These are phyloP conservation scores for Aspergillus asperescens DNA, from an alignment of 495 filamentous ascomycete genomes.

Conservation along the genomic window DNA sequence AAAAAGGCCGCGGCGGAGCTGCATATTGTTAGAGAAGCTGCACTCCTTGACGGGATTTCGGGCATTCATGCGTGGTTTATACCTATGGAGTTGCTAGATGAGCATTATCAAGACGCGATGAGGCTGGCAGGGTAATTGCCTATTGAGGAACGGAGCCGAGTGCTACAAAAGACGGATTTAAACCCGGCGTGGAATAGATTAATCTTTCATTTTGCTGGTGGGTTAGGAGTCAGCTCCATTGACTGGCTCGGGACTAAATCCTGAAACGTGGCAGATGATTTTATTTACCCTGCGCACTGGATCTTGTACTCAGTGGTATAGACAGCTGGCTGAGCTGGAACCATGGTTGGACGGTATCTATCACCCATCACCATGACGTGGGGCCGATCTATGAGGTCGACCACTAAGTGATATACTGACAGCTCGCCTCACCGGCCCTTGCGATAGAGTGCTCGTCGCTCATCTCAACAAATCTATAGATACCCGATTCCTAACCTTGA, in stretches of 20 bases:
- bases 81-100: too few relatives aligned
- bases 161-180: not conserved
- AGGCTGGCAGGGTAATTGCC: not conserved
- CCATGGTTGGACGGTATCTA: not conserved
- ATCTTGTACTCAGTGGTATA: too few relatives aligned
- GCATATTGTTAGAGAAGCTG: slow-evolving; percentile 5
- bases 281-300: not conserved
- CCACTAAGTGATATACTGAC: too few relatives aligned
- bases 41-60: not conserved
- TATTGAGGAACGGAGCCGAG: not conserved
- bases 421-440: too few relatives aligned
- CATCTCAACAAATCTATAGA: too few relatives aligned
- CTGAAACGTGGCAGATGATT: slow-evolving; percentile 6
- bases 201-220: not conserved
- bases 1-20: not conserved
- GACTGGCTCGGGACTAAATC: slow-evolving; percentile 1
- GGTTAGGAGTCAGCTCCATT: not conserved
- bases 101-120: not conserved
- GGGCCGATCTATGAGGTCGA: too few relatives aligned
- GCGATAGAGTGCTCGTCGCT: too few relatives aligned
- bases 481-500: too few relatives aligned
- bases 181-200: not conserved
- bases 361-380: not conserved
- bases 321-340: too few relatives aligned
- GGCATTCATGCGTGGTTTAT: too few relatives aligned